Conservation (phyloP, 306 rosid species). For the Casuarina cunninghamiana region DNA sequence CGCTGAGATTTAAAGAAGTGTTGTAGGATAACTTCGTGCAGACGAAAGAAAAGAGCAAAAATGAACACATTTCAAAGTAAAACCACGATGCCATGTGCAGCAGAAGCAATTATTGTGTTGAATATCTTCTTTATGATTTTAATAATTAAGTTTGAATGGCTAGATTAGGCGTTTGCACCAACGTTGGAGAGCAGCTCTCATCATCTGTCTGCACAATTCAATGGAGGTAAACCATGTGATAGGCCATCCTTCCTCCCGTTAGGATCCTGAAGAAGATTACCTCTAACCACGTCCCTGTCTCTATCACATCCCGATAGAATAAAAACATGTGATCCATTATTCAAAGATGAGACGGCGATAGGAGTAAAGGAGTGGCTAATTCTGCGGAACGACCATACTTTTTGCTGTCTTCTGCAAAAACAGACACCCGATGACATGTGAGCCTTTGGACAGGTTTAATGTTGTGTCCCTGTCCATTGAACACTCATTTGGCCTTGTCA, state of each 20-base stretch:
- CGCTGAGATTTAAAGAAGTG: too few relatives aligned
- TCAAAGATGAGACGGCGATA: slow-evolving; percentile 16
- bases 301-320: not conserved
- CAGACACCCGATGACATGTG: too few relatives aligned
- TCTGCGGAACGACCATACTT: slow-evolving; percentile 3
- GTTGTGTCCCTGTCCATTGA: too few relatives aligned
- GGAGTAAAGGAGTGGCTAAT: slow-evolving; percentile 8
- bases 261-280: not conserved
- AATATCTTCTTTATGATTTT: not conserved
- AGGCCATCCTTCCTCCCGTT: not conserved
- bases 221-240: slow-evolving; percentile 17
- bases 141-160: too few relatives aligned
- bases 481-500: too few relatives aligned
- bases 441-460: too few relatives aligned
- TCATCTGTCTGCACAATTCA: not conserved
- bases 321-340: slow-evolving; percentile 9
- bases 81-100: not conserved
- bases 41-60: not conserved
- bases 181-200: not conserved
- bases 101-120: not conserved
- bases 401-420: slow-evolving; percentile 10
- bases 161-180: too few relatives aligned
- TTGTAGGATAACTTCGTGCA: not conserved
- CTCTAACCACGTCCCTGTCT: slow-evolving; percentile 2
- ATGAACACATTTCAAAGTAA: not conserved